Conservation (phyloP, 805 yeast genomes). For the Zygoascus flipseniorum region DNA sequence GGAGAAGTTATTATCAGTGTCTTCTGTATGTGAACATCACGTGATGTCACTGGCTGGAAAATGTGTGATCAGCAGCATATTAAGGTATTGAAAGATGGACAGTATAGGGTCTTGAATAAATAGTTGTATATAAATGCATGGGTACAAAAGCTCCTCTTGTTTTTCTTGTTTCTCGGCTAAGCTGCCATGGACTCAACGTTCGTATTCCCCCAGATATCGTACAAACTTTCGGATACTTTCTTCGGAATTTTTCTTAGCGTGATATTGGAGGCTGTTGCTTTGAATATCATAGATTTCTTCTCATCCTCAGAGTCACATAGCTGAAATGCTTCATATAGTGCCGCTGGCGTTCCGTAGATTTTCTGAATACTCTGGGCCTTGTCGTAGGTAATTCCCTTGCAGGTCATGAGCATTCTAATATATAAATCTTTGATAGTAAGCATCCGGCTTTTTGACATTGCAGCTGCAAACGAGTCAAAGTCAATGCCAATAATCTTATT, state of each 20-base stretch:
- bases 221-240: conserved; percentile 43
- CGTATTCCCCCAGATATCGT: conserved; percentile 49
- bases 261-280: conserved; percentile 35
- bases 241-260: conserved; percentile 47
- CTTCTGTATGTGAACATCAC: too few relatives aligned
- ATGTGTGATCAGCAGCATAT: too few relatives aligned
- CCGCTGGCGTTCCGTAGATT: conserved; percentile 59
- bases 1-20: too few relatives aligned
- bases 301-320: conserved; percentile 23
- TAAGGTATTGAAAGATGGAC: too few relatives aligned
- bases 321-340: conserved; percentile 42
- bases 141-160: too few relatives aligned
- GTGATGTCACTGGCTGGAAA: too few relatives aligned
- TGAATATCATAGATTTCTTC: conserved; percentile 27
- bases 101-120: too few relatives aligned
- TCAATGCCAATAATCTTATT: conserved; percentile 31
- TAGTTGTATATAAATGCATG: too few relatives aligned
- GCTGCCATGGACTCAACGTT: background rate
- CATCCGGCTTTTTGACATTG: conserved; percentile 61
- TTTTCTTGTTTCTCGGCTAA: background rate
- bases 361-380: conserved; percentile 74
- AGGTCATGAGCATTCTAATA: conserved; percentile 65
- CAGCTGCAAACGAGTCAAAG: conserved; percentile 51
- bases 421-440: conserved; percentile 70
- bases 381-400: conserved; percentile 75